Base-by-base conservation (phyloP, 306 rosid species). In the Gynostemma pentaphyllum region DNA sequence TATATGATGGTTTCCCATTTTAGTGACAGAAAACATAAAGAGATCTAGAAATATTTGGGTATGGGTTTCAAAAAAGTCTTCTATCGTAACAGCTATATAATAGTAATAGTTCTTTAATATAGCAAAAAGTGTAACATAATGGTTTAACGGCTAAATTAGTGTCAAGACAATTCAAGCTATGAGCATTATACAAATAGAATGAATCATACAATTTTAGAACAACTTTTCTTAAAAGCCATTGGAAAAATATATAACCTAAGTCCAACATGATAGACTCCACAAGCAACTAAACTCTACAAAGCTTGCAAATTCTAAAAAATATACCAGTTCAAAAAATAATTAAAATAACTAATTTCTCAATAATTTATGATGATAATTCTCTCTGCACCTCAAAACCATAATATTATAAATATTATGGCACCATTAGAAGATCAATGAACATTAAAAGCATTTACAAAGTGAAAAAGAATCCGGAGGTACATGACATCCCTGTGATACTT, bases 401-500 rank as follows among this genome's bases (percentile, higher is more conserved):
- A 57, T 18, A 34, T 2, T 16, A 34, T 32, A 16, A 9, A 9
- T 30, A 16, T n/a, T 16, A 19, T 34, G 40, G 16, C 16, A 57
- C n/a, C 45, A 36, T 23, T 18, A 19, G n/a, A 12, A 42, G 29
- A 56, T 30, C 27, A 56, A 34, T 56, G 27, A 29, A 34, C 9
- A 55, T 16, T 30, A 54, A 54, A 29, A 16, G 42, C 14, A 34
- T 30, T 29, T 9, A 9, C 4, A 55, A 16, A 32, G 62, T 40
- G 66, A 5, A 41, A 62, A 41, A 51, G 21, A 62, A n/a, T n/a
- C n/a, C 22, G 70, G 19, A 67, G 61, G 26, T 13, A 28, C 6
- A n/a, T n/a, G n/a, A n/a, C n/a, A 51, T 49, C 64, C 41, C 78
- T 5, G 62, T 59, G 53, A 50, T 66, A 75, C 96, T 86, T 81